Conservation (phyloP, 768 basidiomycete species). For the Boletellus emodensis region DNA sequence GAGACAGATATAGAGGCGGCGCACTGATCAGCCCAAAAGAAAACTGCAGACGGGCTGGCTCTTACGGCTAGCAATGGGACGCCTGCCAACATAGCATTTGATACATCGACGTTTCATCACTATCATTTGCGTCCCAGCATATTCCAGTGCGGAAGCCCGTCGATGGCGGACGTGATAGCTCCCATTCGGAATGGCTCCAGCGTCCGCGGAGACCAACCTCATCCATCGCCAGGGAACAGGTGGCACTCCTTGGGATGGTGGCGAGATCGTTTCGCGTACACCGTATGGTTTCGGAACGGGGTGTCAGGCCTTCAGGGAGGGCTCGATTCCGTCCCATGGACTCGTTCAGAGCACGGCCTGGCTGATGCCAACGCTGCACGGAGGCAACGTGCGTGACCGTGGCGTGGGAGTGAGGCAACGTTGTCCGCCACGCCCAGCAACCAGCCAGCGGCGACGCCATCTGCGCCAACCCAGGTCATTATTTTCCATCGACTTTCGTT, state of each 20-base stretch:
- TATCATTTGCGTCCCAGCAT: conserved; percentile 15
- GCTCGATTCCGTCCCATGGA: no score
- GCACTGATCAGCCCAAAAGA: conserved; percentile 17
- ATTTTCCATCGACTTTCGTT: conserved; percentile 13
- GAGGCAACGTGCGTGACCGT: conserved; percentile 9
- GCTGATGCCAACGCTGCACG: background rate
- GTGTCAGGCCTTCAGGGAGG: no score
- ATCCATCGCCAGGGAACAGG: background rate
- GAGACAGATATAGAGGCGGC: conserved; percentile 10
- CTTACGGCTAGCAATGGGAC: conserved; percentile 16
- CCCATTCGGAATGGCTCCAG: conserved; percentile 14
- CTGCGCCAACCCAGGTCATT: conserved; percentile 8
- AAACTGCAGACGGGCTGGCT: background rate
- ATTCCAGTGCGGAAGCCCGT: conserved; percentile 21
- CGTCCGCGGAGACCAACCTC: conserved; percentile 25
- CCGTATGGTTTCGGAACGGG: no score
- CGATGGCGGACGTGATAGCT: conserved; percentile 18
- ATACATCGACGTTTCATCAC: conserved; percentile 20
- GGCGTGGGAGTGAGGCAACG: conserved; percentile 22
- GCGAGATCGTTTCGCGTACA: background rate
- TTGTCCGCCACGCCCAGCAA: conserved; percentile 12
- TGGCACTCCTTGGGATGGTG: background rate
- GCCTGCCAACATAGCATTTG: conserved; percentile 10
- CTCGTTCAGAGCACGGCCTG: no score
- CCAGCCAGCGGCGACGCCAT: conserved; percentile 10